These are phyloP conservation scores for Didymella arachidicola DNA, from an alignment of 2,329 filamentous ascomycete species.

Conservation along the genomic window DNA sequence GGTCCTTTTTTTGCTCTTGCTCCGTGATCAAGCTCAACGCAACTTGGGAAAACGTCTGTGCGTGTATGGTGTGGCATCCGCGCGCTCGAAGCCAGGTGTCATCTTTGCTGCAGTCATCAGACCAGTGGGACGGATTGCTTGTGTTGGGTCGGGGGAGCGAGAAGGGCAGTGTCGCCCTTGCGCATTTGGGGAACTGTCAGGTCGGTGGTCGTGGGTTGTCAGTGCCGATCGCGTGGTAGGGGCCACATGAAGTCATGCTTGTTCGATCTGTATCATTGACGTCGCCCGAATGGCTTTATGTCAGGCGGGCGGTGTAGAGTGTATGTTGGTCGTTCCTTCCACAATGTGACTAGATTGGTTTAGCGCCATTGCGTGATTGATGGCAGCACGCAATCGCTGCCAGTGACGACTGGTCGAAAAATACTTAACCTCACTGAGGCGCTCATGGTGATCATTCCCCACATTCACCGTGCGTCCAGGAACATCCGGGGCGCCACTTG, in stretches of 20 bases:
- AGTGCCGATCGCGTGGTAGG: slow-evolving; percentile 7
- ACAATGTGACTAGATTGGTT: background rate
- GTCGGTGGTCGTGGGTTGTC: background rate
- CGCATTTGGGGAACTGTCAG: background rate
- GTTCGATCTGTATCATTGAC: slow-evolving; percentile 7
- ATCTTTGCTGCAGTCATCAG: slow-evolving; percentile 4
- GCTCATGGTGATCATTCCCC: slow-evolving; percentile 28
- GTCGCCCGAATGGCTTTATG: slow-evolving; percentile 9
- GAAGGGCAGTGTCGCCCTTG: background rate
- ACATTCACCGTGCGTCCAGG: slow-evolving; percentile 27
- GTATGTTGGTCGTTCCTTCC: slow-evolving; percentile 10
- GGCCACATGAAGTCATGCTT: slow-evolving; percentile 1
- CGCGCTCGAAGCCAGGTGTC: slow-evolving; percentile 10
- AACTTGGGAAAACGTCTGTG: slow-evolving; percentile 18
- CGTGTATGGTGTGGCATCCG: slow-evolving; percentile 9
- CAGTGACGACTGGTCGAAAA: slow-evolving; percentile 11
- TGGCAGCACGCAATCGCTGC: slow-evolving; percentile 18
- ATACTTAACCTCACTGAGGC: slow-evolving; percentile 1
- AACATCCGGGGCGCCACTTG: slow-evolving; percentile 17
- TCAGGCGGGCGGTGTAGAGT: slow-evolving; percentile 6
- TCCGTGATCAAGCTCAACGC: slow-evolving; percentile 7
- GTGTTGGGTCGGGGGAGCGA: background rate
- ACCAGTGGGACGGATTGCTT: background rate
- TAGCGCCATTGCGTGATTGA: slow-evolving; percentile 20
- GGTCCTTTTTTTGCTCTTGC: background rate